Evolutionary conservation across 2,329 filamentous ascomycete genomes (phyloP), one percentile per base, ranked within the genome.

Genomic region (Paecilomyces variotii): DNA sequence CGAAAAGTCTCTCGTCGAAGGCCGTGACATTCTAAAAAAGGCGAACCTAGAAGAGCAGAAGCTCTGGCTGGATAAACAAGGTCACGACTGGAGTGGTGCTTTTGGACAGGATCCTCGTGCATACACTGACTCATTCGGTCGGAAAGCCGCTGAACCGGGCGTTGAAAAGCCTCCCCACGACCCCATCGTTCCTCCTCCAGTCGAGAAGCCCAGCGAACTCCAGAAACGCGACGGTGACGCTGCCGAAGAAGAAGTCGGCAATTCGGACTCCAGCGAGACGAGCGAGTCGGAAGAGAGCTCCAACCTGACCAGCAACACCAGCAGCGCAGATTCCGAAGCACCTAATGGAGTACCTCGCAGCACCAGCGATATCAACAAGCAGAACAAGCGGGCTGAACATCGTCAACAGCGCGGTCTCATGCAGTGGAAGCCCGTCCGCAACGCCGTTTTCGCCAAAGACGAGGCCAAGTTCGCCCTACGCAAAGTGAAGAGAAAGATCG

Each of bases 361-460:
- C 11, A 69, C 39, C 19, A n/a, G 12, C 12, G n/a, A 45, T 9
- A 19, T 68, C 2, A 72, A 76, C 34, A 72, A 68, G 60, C 71
- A 71, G 10, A 75, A 74, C 56, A 73, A 72, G 60, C 73, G 75
- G 53, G 76, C 72, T 34, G 80, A 97, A 70, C 88, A 92, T 71
- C 84, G 92, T 0, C 91, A 92, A 76, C 91, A 97, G 65, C 82
- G 92, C 10, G 93, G 93, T 0, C 68, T 96, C 70, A 96, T 97
- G 90, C 93, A 97, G 73, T 97, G 92, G 91, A 89, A 87, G 68
- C 92, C 93, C 0, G 89, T 92, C 71, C 82, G 93, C 49, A 96
- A 96, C 70, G 80, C 85, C 25, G 85, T 87, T 64, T 97, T 97
- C 72, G 92, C 87, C 51, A 96, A 94, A 76, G 82, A 97, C 67